Evolutionary conservation across 1,284 basidiomycete genomes (phyloP).

Genomic region (Mycena citricolor): DNA sequence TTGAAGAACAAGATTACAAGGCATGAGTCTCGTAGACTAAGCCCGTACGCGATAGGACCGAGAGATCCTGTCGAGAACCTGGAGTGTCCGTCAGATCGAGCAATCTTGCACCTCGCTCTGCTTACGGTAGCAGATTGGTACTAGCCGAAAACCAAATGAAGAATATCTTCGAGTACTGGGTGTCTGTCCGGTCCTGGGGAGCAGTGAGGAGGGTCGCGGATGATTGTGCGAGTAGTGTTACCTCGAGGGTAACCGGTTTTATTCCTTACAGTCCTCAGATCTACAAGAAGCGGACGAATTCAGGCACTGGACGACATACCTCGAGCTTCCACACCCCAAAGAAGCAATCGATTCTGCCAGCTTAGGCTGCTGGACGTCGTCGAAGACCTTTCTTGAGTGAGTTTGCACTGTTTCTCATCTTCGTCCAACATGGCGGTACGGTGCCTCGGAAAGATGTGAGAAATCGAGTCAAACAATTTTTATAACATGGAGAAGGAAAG

Average conservation of each 20-base stretch:
- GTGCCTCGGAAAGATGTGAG: too few relatives aligned
- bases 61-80: constrained; percentile 78
- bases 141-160: constrained; percentile 76
- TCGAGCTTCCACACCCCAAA: constrained; percentile 28
- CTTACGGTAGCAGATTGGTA: constrained; percentile 72
- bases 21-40: constrained; percentile 71
- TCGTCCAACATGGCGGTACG: too few relatives aligned
- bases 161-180: constrained; percentile 69
- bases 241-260: constrained; percentile 45
- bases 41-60: constrained; percentile 64
- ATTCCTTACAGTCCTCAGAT: constrained; percentile 39
- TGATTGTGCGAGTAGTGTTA: neutral
- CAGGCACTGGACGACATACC: constrained; percentile 13
- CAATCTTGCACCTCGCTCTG: constrained; percentile 1
- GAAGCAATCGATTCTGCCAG: constrained; percentile 13
- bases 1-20: constrained; percentile 80
- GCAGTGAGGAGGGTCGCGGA: neutral
- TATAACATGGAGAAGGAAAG: too few relatives aligned
- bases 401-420: too few relatives aligned
- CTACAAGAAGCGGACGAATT: neutral
- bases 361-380: too few relatives aligned
- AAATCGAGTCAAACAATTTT: too few relatives aligned
- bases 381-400: too few relatives aligned
- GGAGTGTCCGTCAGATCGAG: neutral
- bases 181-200: constrained; percentile 51